Conservation (phyloP, 176 grass and related monocot genomes). For the Phoenix roebelenii region DNA sequence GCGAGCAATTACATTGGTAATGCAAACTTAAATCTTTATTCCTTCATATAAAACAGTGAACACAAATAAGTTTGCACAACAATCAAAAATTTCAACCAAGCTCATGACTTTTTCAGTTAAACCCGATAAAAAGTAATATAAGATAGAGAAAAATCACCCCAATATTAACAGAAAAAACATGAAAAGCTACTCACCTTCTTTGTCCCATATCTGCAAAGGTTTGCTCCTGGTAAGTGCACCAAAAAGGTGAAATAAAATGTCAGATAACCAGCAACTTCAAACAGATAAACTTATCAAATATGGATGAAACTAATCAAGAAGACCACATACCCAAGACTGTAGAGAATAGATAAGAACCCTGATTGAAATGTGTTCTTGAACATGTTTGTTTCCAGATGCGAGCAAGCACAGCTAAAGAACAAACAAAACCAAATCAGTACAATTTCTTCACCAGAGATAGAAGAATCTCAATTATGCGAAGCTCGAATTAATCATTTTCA, state of each 20-base stretch:
- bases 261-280: neutral
- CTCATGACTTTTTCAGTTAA: too few species aligned
- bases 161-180: neutral
- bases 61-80: too few species aligned
- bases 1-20: too few species aligned
- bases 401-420: neutral
- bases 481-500: too few species aligned
- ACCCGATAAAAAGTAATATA: too few species aligned
- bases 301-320: neutral
- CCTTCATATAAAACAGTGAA: neutral
- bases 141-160: too few species aligned
- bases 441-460: too few species aligned
- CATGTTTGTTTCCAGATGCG: constrained; percentile 26
- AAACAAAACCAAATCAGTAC: too few species aligned
- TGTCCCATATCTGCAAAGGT: constrained; percentile 98
- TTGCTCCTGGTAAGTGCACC: constrained; percentile 55
- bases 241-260: neutral
- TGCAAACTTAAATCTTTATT: neutral
- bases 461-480: too few species aligned
- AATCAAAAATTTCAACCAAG: too few species aligned
- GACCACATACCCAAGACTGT: constrained; percentile 68
- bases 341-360: constrained; percentile 90
- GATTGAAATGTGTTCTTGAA: constrained; percentile 99
- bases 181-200: constrained; percentile 49
- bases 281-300: constrained; percentile 7